Conservation (phyloP, 1,139 yeast genomes). For the Yamadazyma oceani region DNA sequence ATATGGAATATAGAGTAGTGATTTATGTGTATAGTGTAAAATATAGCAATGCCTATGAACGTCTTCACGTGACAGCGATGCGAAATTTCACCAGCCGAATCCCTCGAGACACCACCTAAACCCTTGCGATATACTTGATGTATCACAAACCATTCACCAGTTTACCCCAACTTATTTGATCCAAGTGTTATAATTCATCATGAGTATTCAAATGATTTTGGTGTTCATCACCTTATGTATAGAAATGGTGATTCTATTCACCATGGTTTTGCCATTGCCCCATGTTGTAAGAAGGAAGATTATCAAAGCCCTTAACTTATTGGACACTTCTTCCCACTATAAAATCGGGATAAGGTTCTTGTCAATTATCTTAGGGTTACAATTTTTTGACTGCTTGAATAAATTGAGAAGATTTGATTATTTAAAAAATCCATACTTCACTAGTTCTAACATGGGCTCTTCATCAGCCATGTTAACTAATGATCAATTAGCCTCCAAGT, state of each 20-base stretch:
- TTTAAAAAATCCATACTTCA: slow-evolving; percentile 27
- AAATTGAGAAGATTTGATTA: slow-evolving; percentile 37
- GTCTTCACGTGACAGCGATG: background rate
- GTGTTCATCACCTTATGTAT: slow-evolving; percentile 45
- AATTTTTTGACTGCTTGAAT: slow-evolving; percentile 61
- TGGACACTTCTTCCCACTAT: slow-evolving; percentile 44
- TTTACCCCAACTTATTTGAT: no score
- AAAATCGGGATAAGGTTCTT: slow-evolving; percentile 50
- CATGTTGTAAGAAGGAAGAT: slow-evolving; percentile 48
- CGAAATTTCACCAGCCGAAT: no score
- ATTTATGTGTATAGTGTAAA: background rate
- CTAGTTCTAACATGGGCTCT: slow-evolving; percentile 9
- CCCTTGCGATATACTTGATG: no score
- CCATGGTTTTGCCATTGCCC: slow-evolving; percentile 65
- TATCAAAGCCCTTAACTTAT: slow-evolving; percentile 35
- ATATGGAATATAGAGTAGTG: slow-evolving; percentile 32
- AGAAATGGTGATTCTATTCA: slow-evolving; percentile 54
- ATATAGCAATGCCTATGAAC: background rate
- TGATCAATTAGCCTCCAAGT: slow-evolving; percentile 53
- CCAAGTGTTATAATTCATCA: no score
- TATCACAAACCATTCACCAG: no score
- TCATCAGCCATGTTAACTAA: slow-evolving; percentile 23
- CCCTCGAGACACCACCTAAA: no score
- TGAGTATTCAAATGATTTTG: slow-evolving; percentile 49
- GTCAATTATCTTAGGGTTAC: slow-evolving; percentile 46